Evolutionary conservation across 2,329 filamentous ascomycete species (phyloP), one percentile per base, ranked within the genome.

Genomic region (Fusarium globosum): DNA sequence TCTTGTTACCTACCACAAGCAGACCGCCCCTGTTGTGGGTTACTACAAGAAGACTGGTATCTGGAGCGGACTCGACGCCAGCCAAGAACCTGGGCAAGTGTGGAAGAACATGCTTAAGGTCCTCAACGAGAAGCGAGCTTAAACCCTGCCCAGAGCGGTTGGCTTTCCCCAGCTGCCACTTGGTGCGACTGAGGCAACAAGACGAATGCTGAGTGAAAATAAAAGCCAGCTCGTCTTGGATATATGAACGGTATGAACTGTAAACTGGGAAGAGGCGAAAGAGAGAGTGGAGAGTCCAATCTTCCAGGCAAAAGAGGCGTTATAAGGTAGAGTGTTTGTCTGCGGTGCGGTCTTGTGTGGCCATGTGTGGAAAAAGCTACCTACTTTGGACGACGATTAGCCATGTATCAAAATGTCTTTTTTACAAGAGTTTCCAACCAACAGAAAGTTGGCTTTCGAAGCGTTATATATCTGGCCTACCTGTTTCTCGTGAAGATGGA

Each of bases 11-110:
- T 99, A 99, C 86, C 96, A 99, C 87, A 87, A 90, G 76, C 96
- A 99, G 90, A 99, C 96, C 39, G 86, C 91, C 49, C 96, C 96
- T 26, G 96, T 99, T 56, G 95, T 97, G 72, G 89, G 91, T 67
- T 99, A 99, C 89, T 99, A 99, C 90, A 93, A 97, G 86, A 94
- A 95, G 86, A 97, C 94, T 56, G 95, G 95, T 77, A 98, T 99
- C 88, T 99, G 96, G 96, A 93, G 92, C 84, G 93, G 93, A 72
- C 90, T 99, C 79, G 96, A 99, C 83, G 96, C 96, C 74, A 97
- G 94, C 87, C 95, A 99, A 88, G 92, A 97, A 86, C 96, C 96
- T 26, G 94, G 94, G 53, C 92, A 95, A 84, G 96, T 99, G 71
- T 99, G 96, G 96, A 95, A 94, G 88, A 94, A 92, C 83, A 87